Evolutionary conservation across 208 protist genomes (phyloP).

Genomic region (Acanthamoeba triangularis): DNA sequence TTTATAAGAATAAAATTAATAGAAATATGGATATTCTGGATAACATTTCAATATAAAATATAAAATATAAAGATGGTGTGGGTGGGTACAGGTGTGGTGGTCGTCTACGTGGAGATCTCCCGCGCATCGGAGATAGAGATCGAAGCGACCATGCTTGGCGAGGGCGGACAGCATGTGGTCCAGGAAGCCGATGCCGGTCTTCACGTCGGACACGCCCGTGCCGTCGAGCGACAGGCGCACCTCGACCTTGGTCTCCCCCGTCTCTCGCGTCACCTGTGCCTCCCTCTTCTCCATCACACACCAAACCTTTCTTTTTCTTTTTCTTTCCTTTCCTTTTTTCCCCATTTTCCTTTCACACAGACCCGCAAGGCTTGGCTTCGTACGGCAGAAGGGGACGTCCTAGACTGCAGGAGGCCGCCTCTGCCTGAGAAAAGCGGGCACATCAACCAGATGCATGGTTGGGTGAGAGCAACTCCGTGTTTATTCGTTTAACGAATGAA

Average conservation of each 20-base stretch:
- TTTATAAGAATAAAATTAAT: neutral
- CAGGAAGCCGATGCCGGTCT: conserved; percentile 90
- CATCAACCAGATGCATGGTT: no score
- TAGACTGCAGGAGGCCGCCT: no score
- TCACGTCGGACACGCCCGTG: conserved; percentile 80
- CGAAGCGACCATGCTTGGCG: conserved; percentile 89
- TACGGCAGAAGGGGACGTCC: no score
- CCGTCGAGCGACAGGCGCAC: conserved; percentile 84
- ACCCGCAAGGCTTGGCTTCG: no score
- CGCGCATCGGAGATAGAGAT: conserved; percentile 84
- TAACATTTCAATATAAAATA: neutral
- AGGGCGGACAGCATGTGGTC: conserved; percentile 92
- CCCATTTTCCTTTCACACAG: no score
- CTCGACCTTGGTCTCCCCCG: conserved; percentile 87
- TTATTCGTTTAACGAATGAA: no score
- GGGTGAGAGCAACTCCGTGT: no score
- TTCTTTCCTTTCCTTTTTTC: neutral
- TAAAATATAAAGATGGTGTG: neutral
- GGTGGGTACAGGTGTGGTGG: conserved; percentile 86
- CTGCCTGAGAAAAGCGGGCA: neutral
- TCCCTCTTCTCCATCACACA: conserved; percentile 50
- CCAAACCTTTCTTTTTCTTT: neutral
- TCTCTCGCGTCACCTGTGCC: conserved; percentile 81
- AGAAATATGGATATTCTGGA: neutral
- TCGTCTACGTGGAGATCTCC: conserved; percentile 92